These are phyloP conservation scores for Mucor ambiguus DNA, from an alignment of 371 early-diverging fungal species.

Conservation along the genomic window DNA sequence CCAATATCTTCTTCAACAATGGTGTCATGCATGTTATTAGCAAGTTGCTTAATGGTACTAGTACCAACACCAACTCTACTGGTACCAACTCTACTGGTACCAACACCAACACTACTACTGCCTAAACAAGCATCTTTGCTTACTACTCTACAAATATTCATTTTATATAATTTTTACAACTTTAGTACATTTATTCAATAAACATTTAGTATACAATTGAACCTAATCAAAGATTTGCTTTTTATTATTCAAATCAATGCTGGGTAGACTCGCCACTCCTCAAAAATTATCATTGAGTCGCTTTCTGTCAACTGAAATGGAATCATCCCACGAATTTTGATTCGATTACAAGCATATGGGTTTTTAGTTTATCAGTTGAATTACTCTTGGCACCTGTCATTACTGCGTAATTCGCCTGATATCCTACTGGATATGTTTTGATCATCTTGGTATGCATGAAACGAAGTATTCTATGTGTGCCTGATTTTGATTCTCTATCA, in stretches of 20 bases:
- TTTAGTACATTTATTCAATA: background rate
- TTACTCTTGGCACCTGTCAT: background rate
- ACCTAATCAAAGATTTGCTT: no score
- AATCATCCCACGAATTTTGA: no score
- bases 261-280: background rate
- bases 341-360: background rate
- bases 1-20: constrained; percentile 44
- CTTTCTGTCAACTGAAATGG: background rate
- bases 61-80: background rate
- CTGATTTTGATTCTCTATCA: background rate
- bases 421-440: background rate
- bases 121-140: background rate
- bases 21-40: constrained; percentile 56
- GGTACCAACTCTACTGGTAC: background rate
- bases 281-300: background rate
- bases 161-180: background rate
- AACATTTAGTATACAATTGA: background rate
- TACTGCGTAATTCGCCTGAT: background rate
- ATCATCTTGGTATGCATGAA: background rate
- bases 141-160: background rate
- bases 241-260: no score
- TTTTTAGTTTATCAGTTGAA: background rate
- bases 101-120: background rate
- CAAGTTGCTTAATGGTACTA: constrained; percentile 17
- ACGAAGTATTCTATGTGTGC: background rate